phyloP scores from a whole-genome alignment of 768 basidiomycete genomes.

The Phanerochaete carnosa region DNA sequence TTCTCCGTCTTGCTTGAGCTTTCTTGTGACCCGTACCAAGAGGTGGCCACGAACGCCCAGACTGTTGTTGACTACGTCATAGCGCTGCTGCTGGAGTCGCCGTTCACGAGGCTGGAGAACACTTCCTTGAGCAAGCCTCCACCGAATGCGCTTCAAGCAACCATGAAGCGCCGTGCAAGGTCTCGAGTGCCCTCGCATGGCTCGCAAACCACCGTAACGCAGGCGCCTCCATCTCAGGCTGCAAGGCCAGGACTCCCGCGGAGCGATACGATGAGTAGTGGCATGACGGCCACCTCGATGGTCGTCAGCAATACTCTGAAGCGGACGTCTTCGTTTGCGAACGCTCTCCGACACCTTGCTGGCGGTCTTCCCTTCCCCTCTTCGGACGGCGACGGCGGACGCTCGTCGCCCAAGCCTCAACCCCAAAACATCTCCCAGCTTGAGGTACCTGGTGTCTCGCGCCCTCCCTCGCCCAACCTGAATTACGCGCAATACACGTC shows the following conservation, averaged over 20 bases:
- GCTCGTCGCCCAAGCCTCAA: slow-evolving; percentile 31
- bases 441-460: slow-evolving; percentile 39
- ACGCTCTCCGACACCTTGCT: slow-evolving; percentile 65
- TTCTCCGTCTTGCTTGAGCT: slow-evolving; percentile 86
- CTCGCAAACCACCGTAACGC: slow-evolving; percentile 40
- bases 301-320: slow-evolving; percentile 67
- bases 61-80: slow-evolving; percentile 91
- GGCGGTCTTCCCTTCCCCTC: slow-evolving; percentile 71
- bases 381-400: slow-evolving; percentile 43
- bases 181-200: slow-evolving; percentile 48
- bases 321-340: slow-evolving; percentile 80
- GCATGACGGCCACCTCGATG: slow-evolving; percentile 42
- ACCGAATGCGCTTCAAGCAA: slow-evolving; percentile 37
- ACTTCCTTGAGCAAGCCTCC: slow-evolving; percentile 58
- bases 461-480: slow-evolving; percentile 76
- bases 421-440: slow-evolving; percentile 22
- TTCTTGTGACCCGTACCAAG: slow-evolving; percentile 88
- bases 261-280: slow-evolving; percentile 53
- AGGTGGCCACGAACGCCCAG: slow-evolving; percentile 88
- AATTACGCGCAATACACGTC: slow-evolving; percentile 75
- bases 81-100: slow-evolving; percentile 85
- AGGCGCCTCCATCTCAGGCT: slow-evolving; percentile 43
- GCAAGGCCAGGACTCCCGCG: slow-evolving; percentile 49
- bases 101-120: slow-evolving; percentile 72
- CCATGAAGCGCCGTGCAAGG: slow-evolving; percentile 28